Evolutionary conservation across 352 stramenopile species (phyloP), one percentile per base, ranked within the genome.

Genomic region (Phytophthora constricta): DNA sequence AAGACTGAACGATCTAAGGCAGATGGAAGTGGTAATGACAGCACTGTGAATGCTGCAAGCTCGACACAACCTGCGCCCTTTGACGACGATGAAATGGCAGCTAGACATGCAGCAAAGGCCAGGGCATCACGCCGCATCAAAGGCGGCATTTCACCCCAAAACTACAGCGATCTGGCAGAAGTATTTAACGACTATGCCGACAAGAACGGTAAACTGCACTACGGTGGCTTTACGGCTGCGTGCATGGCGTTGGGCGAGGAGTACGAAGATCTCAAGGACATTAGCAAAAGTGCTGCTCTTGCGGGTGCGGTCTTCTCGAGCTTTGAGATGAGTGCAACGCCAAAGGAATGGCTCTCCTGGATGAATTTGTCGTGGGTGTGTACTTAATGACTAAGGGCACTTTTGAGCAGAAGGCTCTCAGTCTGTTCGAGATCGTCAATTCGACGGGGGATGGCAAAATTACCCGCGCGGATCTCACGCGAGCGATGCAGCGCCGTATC

Each of bases 371-470:
- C 16, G 80, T 93, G 43, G 87, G 87, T 5, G 81, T 93, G 25
- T 92, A 95, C 63, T 55, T 95, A 31, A 91, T 92, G 77, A 90
- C 86, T 13, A 89, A 91, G 59, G 87, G 87, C 26, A 89, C 84
- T 1, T 83, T 91, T 5, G 84, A 91, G 61, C 79, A 95, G 59
- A 95, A 95, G 47, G 84, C 87, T 11, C 82, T 87, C 42, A 91
- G 62, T 25, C 70, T 95, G 17, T 95, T 95, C 51, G 80, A 89
- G 10, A 61, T 88, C 59, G 88, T 95, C 39, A 88, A 95, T 57
- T 76, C 76, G 28, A 72, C 53, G 0, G 72, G 79, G 7, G 78
- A 93, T 55, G 85, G 87, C 13, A 88, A 89, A 65, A 92, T 95
- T 39, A 91, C 80, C 43, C 82, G 82, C 16, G 82, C 93, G n/a